phyloP scores from a whole-genome alignment of 805 yeast genomes.

The Saccharomycopsis javanensis region DNA sequence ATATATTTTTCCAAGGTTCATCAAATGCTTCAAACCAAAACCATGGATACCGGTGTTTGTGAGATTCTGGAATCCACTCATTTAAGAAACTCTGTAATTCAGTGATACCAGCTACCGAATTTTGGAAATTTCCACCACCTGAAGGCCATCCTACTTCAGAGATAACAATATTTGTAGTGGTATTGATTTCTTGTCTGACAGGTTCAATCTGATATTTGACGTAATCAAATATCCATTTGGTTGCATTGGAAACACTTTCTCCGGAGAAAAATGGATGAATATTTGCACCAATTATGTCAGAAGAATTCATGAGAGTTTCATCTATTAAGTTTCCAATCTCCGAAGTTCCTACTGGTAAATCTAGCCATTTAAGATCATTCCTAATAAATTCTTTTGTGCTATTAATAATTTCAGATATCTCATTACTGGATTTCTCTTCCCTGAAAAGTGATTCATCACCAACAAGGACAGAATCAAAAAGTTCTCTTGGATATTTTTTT shows the following conservation, averaged over 20 bases:
- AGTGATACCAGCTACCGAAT: conserved; percentile 37
- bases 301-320: conserved; percentile 29
- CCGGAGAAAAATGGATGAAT: conserved; percentile 66
- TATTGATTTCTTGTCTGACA: conserved; percentile 22
- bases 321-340: conserved; percentile 45
- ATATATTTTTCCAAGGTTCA: conserved; percentile 58
- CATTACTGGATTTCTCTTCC: conserved; percentile 33
- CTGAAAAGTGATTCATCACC: conserved; percentile 59
- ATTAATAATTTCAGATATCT: conserved; percentile 34
- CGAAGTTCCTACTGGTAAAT: conserved; percentile 50
- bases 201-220: conserved; percentile 37
- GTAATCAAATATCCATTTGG: conserved; percentile 45
- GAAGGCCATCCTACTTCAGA: conserved; percentile 72
- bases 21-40: conserved; percentile 63
- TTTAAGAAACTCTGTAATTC: conserved; percentile 40
- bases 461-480: conserved; percentile 43
- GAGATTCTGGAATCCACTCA: conserved; percentile 42
- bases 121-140: conserved; percentile 40
- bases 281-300: conserved; percentile 55
- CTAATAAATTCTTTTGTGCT: conserved; percentile 33
- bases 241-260: conserved; percentile 34
- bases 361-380: conserved; percentile 22
- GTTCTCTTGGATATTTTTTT: conserved; percentile 33
- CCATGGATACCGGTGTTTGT: conserved; percentile 35
- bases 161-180: conserved; percentile 31